Evolutionary conservation across 352 stramenopile species (phyloP).

Genomic region (Globisporangium perplexum): DNA sequence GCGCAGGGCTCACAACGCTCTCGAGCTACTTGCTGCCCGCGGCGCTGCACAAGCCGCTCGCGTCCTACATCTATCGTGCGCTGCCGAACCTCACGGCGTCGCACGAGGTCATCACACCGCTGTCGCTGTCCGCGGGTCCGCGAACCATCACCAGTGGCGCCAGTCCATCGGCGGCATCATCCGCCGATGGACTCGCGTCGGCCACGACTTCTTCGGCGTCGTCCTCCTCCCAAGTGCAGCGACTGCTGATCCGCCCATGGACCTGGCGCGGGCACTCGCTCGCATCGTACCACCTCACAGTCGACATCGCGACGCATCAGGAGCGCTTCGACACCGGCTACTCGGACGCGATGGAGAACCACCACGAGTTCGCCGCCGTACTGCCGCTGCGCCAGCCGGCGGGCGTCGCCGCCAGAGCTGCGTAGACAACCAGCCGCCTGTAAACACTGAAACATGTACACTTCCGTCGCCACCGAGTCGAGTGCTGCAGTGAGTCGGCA

Average conservation of each 20-base stretch:
- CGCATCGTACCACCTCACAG: slow-evolving; percentile 49
- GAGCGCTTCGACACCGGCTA: slow-evolving; percentile 56
- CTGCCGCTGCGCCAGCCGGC: slow-evolving; percentile 13
- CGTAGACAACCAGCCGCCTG: neutral
- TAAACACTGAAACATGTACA: neutral
- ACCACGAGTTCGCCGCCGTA: slow-evolving; percentile 40
- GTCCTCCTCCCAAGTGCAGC: slow-evolving; percentile 8
- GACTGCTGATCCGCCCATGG: slow-evolving; percentile 57
- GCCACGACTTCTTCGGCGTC: neutral
- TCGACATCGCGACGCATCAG: slow-evolving; percentile 44
- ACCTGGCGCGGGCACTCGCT: slow-evolving; percentile 52
- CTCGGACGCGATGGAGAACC: slow-evolving; percentile 45
- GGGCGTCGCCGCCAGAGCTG: neutral
- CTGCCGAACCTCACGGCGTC: slow-evolving; percentile 38
- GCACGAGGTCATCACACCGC: slow-evolving; percentile 40
- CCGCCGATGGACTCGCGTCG: neutral
- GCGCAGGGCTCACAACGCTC: slow-evolving; percentile 28
- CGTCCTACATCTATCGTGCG: slow-evolving; percentile 35
- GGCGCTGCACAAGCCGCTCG: slow-evolving; percentile 35
- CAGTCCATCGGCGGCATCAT: neutral
- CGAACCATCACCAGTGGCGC: neutral
- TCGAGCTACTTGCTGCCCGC: slow-evolving; percentile 31
- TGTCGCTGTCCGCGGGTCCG: slow-evolving; percentile 11
- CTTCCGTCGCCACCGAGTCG: too few species aligned
- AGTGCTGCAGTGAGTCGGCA: too few species aligned